These are phyloP conservation scores for Colletotrichum musicola DNA, from an alignment of 2,329 filamentous ascomycete species.

Conservation along the genomic window DNA sequence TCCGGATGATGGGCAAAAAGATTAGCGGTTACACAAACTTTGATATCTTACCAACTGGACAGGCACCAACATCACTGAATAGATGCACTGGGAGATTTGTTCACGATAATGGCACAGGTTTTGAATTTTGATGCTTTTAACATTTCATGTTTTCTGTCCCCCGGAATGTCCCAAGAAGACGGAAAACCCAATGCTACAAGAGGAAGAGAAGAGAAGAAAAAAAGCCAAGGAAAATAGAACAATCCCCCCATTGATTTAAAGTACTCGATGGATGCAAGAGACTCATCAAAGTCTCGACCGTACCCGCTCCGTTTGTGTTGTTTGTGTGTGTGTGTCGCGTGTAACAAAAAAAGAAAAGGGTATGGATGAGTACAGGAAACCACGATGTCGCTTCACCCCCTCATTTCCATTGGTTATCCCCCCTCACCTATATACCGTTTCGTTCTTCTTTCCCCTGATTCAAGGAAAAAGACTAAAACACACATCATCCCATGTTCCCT, in stretches of 20 bases:
- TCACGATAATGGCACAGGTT: neutral
- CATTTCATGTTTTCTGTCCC: slow-evolving; percentile 51
- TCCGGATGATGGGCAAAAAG: neutral
- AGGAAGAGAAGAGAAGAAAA: slow-evolving; percentile 32
- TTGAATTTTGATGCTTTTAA: slow-evolving; percentile 42
- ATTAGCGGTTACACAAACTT: too few relatives aligned
- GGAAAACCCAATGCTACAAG: slow-evolving; percentile 45
- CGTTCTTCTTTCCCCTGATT: slow-evolving; percentile 8
- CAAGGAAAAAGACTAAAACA: slow-evolving; percentile 7
- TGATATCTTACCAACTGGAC: too few relatives aligned
- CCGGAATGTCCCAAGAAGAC: slow-evolving; percentile 42
- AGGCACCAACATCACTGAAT: too few relatives aligned
- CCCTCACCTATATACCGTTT: slow-evolving; percentile 31
- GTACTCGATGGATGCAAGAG: slow-evolving; percentile 33
- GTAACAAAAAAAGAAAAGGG: slow-evolving; percentile 27
- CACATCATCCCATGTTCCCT: slow-evolving; percentile 24
- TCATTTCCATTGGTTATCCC: neutral
- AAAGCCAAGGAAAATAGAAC: slow-evolving; percentile 40
- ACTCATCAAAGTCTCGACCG: slow-evolving; percentile 28
- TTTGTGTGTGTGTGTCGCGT: slow-evolving; percentile 34
- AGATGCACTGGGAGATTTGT: too few relatives aligned
- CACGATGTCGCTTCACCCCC: slow-evolving; percentile 14
- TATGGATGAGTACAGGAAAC: slow-evolving; percentile 35
- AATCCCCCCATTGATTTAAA: slow-evolving; percentile 39
- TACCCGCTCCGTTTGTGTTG: slow-evolving; percentile 33